Conservation (phyloP, 345 rosid species). For the Kernera saxatilis region DNA sequence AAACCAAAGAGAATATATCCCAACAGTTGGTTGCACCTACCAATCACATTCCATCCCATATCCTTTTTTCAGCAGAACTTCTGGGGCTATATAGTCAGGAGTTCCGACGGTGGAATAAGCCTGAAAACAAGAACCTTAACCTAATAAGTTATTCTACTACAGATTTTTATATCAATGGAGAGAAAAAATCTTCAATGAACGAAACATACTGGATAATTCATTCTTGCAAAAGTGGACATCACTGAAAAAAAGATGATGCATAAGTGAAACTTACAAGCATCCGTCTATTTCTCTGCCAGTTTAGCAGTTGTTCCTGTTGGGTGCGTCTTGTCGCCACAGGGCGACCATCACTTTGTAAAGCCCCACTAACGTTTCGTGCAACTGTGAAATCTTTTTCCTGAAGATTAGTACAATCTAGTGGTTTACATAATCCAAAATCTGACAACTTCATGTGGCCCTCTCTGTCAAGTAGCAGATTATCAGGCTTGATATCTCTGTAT, state of each 20-base stretch:
- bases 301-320: constrained; percentile 83
- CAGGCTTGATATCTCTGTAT: constrained; percentile 96
- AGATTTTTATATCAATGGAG: constrained; percentile 6
- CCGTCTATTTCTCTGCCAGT: constrained; percentile 97
- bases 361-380: constrained; percentile 56
- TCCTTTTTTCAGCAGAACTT: constrained; percentile 93
- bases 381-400: constrained; percentile 86
- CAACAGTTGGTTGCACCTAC: constrained; percentile 42
- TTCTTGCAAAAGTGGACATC: not conserved
- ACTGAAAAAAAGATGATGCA: not conserved
- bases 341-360: constrained; percentile 73
- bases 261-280: constrained; percentile 67
- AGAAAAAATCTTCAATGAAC: not conserved
- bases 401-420: constrained; percentile 91
- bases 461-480: constrained; percentile 91
- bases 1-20: not conserved
- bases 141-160: constrained; percentile 21
- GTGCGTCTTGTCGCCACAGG: constrained; percentile 79
- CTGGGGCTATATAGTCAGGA: constrained; percentile 97
- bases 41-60: constrained; percentile 99
- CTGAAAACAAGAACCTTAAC: constrained; percentile 39
- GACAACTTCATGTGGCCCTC: constrained; percentile 93
- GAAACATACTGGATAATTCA: not conserved
- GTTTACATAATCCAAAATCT: constrained; percentile 97
- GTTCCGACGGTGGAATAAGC: constrained; percentile 99